Percentiles rank a stretch among this genome's conserved stretches.
Conservation (phyloP, 1,284 basidiomycete genomes). For the Ceratobasidium sp. region DNA sequence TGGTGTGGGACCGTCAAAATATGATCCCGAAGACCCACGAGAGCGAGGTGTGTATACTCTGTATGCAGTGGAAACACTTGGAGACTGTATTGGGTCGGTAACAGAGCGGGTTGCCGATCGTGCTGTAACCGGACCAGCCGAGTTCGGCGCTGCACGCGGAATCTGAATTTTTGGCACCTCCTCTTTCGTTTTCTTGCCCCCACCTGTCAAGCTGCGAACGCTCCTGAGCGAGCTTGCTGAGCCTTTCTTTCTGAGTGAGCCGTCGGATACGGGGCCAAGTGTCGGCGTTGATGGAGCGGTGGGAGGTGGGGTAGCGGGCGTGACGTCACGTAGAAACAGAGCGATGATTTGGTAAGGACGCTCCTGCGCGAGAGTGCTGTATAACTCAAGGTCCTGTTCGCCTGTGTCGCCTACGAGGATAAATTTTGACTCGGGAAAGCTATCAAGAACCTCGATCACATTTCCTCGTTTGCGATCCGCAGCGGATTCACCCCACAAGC, state of each 20-base stretch:
- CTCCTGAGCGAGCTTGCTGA: conserved; percentile 67
- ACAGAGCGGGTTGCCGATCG: conserved; percentile 6
- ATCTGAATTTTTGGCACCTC: conserved; percentile 39
- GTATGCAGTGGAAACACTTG: conserved; percentile 1
- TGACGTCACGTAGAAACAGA: conserved; percentile 81
- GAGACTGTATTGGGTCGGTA: conserved; percentile 7
- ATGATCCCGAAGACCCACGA: conserved; percentile 19
- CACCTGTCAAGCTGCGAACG: conserved; percentile 40
- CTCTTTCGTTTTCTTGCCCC: conserved; percentile 23
- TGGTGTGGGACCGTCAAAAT: conserved; percentile 25
- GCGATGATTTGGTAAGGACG: conserved; percentile 70
- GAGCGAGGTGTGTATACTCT: conserved; percentile 26
- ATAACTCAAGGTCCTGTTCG: conserved; percentile 89
- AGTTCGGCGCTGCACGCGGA: background rate
- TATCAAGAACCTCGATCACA: conserved; percentile 75
- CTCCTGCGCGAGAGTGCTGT: conserved; percentile 72
- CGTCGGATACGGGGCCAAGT: background rate
- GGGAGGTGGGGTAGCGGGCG: conserved; percentile 48
- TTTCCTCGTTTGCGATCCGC: conserved; percentile 76
- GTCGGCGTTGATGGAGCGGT: conserved; percentile 44
- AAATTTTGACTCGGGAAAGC: conserved; percentile 77
- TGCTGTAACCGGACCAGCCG: background rate
- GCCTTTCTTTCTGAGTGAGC: conserved; percentile 39
- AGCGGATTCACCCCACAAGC: conserved; percentile 62
- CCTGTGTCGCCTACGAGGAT: conserved; percentile 87